Evolutionary conservation across 108 stramenopile species (phyloP).

Genomic region (Pinguiococcus pyrenoidosus): DNA sequence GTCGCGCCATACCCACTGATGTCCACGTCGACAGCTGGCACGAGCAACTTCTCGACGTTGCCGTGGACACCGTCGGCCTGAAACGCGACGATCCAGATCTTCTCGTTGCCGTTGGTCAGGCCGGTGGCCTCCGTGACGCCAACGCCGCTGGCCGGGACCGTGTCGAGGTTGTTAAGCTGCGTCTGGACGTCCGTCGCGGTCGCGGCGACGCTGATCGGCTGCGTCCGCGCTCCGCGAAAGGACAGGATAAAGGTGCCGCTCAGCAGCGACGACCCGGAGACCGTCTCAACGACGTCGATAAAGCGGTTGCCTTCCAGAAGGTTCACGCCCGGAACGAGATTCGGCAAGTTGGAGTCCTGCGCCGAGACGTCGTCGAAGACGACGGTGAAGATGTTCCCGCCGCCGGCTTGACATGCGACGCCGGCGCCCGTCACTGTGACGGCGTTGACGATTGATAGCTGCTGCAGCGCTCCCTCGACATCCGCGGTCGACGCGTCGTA

Average conservation of each 20-base stretch:
- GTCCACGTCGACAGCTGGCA: slow-evolving; percentile 9
- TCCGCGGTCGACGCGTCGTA: slow-evolving; percentile 36
- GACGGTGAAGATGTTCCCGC: slow-evolving; percentile 30
- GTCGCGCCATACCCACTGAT: slow-evolving; percentile 46
- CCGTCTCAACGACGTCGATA: slow-evolving; percentile 31
- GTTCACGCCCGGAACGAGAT: slow-evolving; percentile 34
- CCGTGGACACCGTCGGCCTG: slow-evolving; percentile 48
- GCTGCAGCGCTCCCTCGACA: slow-evolving; percentile 45
- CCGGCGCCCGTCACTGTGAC: slow-evolving; percentile 28
- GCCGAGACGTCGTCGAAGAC: slow-evolving; percentile 36
- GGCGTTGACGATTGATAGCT: slow-evolving; percentile 30
- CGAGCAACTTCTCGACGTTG: slow-evolving; percentile 49
- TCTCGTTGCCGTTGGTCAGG: slow-evolving; percentile 26
- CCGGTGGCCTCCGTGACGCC: slow-evolving; percentile 28
- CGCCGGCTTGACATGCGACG: background rate
- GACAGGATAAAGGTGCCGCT: slow-evolving; percentile 49
- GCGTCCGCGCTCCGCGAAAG: slow-evolving; percentile 48
- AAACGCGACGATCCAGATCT: slow-evolving; percentile 51
- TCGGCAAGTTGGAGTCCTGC: slow-evolving; percentile 47
- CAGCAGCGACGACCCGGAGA: slow-evolving; percentile 43
- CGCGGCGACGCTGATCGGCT: slow-evolving; percentile 23
- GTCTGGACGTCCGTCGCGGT: slow-evolving; percentile 27
- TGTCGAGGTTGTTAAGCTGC: slow-evolving; percentile 46
- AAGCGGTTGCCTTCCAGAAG: slow-evolving; percentile 44
- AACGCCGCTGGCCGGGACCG: slow-evolving; percentile 43